Percentiles rank a stretch among this genome's conserved stretches.
Conservation (phyloP, 2,329 filamentous ascomycete genomes). For the Diplodia scrobiculata region DNA sequence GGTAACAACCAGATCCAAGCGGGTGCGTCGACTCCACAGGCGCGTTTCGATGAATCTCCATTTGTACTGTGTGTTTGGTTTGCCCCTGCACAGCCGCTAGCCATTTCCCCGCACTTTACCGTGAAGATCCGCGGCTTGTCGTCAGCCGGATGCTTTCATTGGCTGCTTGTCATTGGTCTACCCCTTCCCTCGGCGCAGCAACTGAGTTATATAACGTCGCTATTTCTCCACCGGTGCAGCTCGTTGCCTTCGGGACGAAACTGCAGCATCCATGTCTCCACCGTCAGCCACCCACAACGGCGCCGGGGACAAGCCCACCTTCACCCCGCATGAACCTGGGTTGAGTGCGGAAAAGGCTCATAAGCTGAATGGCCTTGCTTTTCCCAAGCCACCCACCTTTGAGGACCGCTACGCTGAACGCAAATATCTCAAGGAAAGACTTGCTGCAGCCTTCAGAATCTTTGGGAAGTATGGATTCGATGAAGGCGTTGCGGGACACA, state of each 20-base stretch:
- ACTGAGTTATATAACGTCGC: background rate
- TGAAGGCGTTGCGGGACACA: constrained; percentile 61
- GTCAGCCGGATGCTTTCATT: background rate
- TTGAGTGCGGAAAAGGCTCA: constrained; percentile 35
- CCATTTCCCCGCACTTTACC: constrained; percentile 1
- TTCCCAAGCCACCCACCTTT: constrained; percentile 42
- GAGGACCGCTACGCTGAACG: constrained; percentile 45
- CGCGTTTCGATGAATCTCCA: background rate
- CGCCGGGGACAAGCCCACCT: constrained; percentile 35
- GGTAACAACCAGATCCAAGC: too few species aligned
- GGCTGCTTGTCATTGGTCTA: background rate
- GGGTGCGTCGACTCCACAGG: background rate
- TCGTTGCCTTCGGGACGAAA: too few species aligned
- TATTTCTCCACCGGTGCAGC: background rate
- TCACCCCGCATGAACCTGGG: constrained; percentile 40
- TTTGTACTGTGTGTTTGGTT: background rate
- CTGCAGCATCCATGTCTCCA: constrained; percentile 2
- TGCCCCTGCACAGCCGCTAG: background rate
- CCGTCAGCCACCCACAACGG: constrained; percentile 12
- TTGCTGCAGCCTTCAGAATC: constrained; percentile 45
- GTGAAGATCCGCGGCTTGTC: constrained; percentile 8
- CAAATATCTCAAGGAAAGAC: constrained; percentile 43
- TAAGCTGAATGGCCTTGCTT: constrained; percentile 33
- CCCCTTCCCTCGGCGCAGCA: background rate
- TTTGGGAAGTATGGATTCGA: constrained; percentile 47